These are phyloP conservation scores for Aureobasidium sp. DNA, from an alignment of 2,329 filamentous ascomycete genomes.

Conservation along the genomic window DNA sequence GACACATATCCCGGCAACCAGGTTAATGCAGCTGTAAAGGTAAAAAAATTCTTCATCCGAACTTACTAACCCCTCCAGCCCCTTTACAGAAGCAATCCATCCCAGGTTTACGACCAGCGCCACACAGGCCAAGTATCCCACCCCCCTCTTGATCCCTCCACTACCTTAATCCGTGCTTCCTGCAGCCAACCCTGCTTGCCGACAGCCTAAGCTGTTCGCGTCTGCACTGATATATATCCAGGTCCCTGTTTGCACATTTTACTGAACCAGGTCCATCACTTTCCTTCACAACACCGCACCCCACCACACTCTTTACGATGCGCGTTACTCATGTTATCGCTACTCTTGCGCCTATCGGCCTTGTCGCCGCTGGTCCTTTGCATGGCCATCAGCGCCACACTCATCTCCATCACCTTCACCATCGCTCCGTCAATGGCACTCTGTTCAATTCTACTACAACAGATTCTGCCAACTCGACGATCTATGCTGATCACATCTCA, in stretches of 20 bases:
- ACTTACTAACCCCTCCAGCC: constrained; percentile 10
- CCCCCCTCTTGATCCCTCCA: constrained; percentile 4
- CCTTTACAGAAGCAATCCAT: constrained; percentile 10
- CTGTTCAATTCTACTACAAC: not conserved
- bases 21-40: constrained; percentile 11
- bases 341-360: not conserved
- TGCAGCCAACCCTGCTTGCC: constrained; percentile 1
- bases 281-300: constrained; percentile 1
- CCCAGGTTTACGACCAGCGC: constrained; percentile 5
- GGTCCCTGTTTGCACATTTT: constrained; percentile 8
- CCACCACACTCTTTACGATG: constrained; percentile 9
- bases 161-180: constrained; percentile 10
- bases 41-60: constrained; percentile 1
- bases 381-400: not conserved
- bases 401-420: constrained; percentile 10
- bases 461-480: not conserved
- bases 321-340: constrained; percentile 7
- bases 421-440: constrained; percentile 4
- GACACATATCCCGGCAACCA: constrained; percentile 9
- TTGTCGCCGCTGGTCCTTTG: constrained; percentile 1
- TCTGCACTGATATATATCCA: constrained; percentile 13
- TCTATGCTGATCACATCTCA: constrained; percentile 4
- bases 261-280: constrained; percentile 5
- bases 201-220: constrained; percentile 2
- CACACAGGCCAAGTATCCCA: constrained; percentile 11